These are phyloP conservation scores for Phytophthora citrophthora DNA, from an alignment of 352 stramenopile genomes.

Conservation along the genomic window DNA sequence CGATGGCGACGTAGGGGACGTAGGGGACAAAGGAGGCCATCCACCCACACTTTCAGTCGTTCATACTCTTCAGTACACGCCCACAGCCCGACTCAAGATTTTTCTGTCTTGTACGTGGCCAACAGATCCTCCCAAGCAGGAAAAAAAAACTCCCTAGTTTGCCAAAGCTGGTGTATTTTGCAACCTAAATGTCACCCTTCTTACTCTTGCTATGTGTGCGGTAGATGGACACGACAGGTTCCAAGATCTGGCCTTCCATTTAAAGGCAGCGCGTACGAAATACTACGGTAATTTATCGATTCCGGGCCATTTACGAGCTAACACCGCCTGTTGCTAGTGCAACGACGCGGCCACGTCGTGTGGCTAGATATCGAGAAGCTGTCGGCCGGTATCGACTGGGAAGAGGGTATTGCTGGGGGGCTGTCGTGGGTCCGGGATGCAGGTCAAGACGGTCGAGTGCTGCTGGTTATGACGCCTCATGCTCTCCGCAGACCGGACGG, in stretches of 20 bases:
- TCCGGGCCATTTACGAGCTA: too few relatives aligned
- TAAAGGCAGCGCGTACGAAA: slow-evolving; percentile 65
- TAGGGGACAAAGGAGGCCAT: background rate
- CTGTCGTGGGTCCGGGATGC: slow-evolving; percentile 77
- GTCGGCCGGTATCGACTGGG: slow-evolving; percentile 76
- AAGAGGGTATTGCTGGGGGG: slow-evolving; percentile 69
- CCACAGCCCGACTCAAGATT: slow-evolving; percentile 63
- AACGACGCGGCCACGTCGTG: slow-evolving; percentile 63
- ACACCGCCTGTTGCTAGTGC: slow-evolving; percentile 40
- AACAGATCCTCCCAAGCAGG: background rate
- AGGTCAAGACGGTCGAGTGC: slow-evolving; percentile 68
- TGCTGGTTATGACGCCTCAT: slow-evolving; percentile 84
- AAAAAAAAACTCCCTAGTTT: slow-evolving; percentile 6
- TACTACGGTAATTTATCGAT: background rate
- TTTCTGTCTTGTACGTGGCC: slow-evolving; percentile 69
- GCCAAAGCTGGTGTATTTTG: too few relatives aligned
- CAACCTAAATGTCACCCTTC: too few relatives aligned
- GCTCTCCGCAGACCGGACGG: slow-evolving; percentile 72
- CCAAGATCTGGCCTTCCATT: slow-evolving; percentile 71
- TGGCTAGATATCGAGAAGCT: slow-evolving; percentile 80
- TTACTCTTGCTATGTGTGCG: background rate
- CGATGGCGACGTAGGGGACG: slow-evolving; percentile 13
- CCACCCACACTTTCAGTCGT: background rate
- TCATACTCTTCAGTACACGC: slow-evolving; percentile 47
- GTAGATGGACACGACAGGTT: slow-evolving; percentile 79